Evolutionary conservation across 352 stramenopile species (phyloP).

Genomic region (Phytophthora hibernalis): DNA sequence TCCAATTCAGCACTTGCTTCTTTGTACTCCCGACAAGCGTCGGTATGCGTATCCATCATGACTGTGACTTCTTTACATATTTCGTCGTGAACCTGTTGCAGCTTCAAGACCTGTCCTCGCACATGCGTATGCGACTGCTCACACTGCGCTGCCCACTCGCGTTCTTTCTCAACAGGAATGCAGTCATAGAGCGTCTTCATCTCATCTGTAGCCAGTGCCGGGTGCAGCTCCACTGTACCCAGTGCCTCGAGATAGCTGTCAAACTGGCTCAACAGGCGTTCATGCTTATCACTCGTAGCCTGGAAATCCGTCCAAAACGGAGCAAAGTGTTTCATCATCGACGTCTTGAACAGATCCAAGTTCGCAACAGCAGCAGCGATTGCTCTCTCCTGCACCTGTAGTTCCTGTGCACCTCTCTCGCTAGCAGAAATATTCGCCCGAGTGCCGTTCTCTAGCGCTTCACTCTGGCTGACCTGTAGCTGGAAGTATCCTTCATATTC

Average conservation of each 20-base stretch:
- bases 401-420: constrained; percentile 56
- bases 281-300: constrained; percentile 57
- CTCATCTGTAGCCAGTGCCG: constrained; percentile 58
- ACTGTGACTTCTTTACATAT: constrained; percentile 68
- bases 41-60: constrained; percentile 54
- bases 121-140: constrained; percentile 81
- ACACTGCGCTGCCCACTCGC: constrained; percentile 80
- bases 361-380: constrained; percentile 82
- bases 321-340: constrained; percentile 84
- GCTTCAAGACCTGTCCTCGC: constrained; percentile 61
- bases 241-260: constrained; percentile 70
- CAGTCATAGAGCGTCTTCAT: constrained; percentile 84
- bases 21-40: constrained; percentile 50
- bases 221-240: constrained; percentile 67
- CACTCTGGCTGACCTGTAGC: constrained; percentile 73
- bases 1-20: constrained; percentile 55
- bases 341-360: constrained; percentile 81
- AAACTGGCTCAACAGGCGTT: constrained; percentile 71
- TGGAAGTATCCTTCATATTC: constrained; percentile 89
- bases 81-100: constrained; percentile 72
- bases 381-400: constrained; percentile 73
- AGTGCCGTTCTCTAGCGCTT: constrained; percentile 61
- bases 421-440: constrained; percentile 63
- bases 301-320: constrained; percentile 87
- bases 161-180: constrained; percentile 82